Base-by-base conservation (phyloP, 345 rosid species). In the Camelina hispida region DNA sequence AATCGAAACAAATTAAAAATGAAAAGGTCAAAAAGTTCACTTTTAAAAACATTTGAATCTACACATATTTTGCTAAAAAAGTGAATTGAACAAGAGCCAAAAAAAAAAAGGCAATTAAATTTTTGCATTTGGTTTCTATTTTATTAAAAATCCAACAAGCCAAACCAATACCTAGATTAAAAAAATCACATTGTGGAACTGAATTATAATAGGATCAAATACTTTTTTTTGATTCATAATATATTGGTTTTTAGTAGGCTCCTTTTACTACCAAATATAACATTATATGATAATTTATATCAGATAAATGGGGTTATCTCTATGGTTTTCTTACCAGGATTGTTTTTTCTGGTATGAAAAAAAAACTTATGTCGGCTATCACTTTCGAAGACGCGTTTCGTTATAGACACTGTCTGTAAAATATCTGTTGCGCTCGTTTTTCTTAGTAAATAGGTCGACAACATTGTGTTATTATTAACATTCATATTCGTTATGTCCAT, bases 301-400 rank as follows among this genome's bases (percentile, higher is more conserved):
- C 22, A 20, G 22, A 20, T 20, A 20, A 20, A 20, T 20, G 22
- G 22, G 22, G 22, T 20, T 20, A 20, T 20, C 22, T 20, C 30
- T 9, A 38, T 38, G 42, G 4, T 10, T 38, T 2, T 38, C 30
- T 38, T 38, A 58, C 23, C 62, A 15, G 3, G 12, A 7, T 37
- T 38, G 10, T 0, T n/a, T 22, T 0, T 15, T 32, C 6, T 47
- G 10, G 42, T 57, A 35, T 7, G 10, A 3, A 34, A 3, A 34
- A 34, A 37, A 10, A 58, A 17, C 16, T 13, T 15, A 59, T 58
- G 48, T 71, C 59, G 28, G 50, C n/a, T 48, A 35, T 47, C 38
- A 34, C 22, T 13, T 35, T 23, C 34, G 0, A 28, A 7, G 11
- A 54, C 11, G 11, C 32, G 5, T 43, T 43, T 32, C 35, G 9